Base-by-base conservation (phyloP, 345 rosid species). In the Raphanus sativus region DNA sequence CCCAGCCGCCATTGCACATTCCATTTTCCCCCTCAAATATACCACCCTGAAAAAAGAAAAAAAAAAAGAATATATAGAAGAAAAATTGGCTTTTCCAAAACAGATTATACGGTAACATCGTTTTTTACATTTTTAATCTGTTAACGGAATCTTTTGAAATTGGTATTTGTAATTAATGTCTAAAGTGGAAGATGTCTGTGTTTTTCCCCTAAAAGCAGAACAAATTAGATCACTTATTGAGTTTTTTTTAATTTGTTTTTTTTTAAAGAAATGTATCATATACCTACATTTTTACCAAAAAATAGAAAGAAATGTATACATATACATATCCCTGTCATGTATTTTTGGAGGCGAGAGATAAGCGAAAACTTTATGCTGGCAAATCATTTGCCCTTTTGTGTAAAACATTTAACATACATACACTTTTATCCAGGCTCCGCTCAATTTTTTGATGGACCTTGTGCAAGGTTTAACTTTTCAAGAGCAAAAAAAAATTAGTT, bases 21-120 rank as follows among this genome's bases (percentile, higher is more conserved):
- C 67, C 67, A 56, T 15, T 77, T 58, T 64, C 8, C 59, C 45
- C 38, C 17, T 11, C 67, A 63, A 16, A 33, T 33, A 16, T 7
- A 24, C 40, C 40, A 4, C 21, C 33, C 26, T 10, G 48, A 11
- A 40, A 40, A 40, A 40, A n/a, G n/a, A n/a, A 11, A 26, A 63
- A 11, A 54, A 52, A 12, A 63, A 55, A 65, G 65, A 45, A 63
- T 33, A 67, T 77, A 71, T 70, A 71, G 60, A 66, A 42, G 28
- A 58, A 76, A 66, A 8, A 38, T 64, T 70, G 60, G 48, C 71
- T 62, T 38, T 38, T 38, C 2, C 58, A 59, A 50, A 66, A 72
- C 81, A 33, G 33, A 67, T 78, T 78, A 78, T 78, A 78, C 77
- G 64, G 81, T 61, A 73, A 73, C 73, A 4, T 28, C 62, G 4